Evolutionary conservation across 306 rosid species (phyloP).

Genomic region (Chamaecrista fasciculata): DNA sequence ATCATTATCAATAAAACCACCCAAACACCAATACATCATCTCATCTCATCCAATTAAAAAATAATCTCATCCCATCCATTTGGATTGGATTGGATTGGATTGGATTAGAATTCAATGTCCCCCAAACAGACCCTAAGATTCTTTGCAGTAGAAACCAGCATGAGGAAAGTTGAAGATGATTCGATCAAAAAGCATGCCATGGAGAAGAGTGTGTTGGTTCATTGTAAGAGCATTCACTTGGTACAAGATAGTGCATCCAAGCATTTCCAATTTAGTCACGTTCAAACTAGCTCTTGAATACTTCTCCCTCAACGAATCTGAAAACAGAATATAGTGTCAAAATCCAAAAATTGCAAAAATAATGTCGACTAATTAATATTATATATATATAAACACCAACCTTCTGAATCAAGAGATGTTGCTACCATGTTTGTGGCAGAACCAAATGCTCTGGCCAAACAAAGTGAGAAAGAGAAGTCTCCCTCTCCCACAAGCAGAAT

Average conservation of each 20-base stretch:
- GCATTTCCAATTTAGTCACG: constrained; percentile 23
- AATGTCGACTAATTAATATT: no score
- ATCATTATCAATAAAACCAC: no score
- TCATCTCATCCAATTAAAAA: no score
- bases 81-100: no score
- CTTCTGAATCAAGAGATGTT: constrained; percentile 41
- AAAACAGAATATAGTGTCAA: no score
- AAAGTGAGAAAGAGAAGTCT: constrained; percentile 50
- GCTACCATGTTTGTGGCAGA: constrained; percentile 43
- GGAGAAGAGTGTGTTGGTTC: constrained; percentile 16
- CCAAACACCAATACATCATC: no score
- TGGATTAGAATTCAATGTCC: no score
- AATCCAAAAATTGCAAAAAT: no score
- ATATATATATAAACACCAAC: not conserved
- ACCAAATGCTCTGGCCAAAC: constrained; percentile 37
- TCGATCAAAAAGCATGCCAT: not conserved
- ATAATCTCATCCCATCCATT: no score
- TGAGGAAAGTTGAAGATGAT: constrained; percentile 43
- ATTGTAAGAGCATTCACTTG: constrained; percentile 36
- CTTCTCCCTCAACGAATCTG: not conserved
- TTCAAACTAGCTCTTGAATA: not conserved
- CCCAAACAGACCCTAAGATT: no score
- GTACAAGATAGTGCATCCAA: constrained; percentile 33
- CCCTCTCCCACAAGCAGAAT: constrained; percentile 56
- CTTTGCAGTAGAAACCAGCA: no score